Percentiles rank a stretch among this genome's conserved stretches.
These are phyloP conservation scores for Aquilaria malaccensis DNA, from an alignment of 345 rosid species.

Conservation along the genomic window DNA sequence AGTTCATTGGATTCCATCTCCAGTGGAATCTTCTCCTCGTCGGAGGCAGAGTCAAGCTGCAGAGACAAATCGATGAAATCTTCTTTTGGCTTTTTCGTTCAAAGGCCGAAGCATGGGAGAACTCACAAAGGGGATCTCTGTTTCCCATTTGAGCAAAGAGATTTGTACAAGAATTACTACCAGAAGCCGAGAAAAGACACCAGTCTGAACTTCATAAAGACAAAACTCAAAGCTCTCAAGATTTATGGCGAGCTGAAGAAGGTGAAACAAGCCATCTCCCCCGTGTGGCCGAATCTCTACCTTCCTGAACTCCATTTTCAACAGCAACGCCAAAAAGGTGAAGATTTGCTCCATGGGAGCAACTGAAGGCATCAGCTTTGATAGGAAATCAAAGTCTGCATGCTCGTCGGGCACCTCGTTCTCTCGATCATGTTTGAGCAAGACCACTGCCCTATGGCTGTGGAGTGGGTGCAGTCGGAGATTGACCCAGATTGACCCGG, in stretches of 20 bases:
- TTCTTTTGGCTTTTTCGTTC: no score
- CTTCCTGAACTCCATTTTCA: no score
- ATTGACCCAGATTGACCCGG: no score
- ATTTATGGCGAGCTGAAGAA: slow-evolving; percentile 52
- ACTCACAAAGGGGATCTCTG: background rate
- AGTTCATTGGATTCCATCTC: no score
- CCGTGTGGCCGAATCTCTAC: slow-evolving; percentile 10
- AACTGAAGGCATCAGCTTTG: slow-evolving; percentile 48
- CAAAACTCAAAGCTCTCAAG: slow-evolving; percentile 45
- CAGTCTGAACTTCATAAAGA: slow-evolving; percentile 41
- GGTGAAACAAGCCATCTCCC: slow-evolving; percentile 74
- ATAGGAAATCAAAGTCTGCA: slow-evolving; percentile 31
- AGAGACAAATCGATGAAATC: no score
- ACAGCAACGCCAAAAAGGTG: slow-evolving; percentile 35
- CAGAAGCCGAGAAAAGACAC: slow-evolving; percentile 15
- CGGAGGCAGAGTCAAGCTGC: no score
- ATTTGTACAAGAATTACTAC: background rate
- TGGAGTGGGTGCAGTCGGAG: no score
- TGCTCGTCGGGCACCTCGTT: slow-evolving; percentile 24
- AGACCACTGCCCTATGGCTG: slow-evolving; percentile 18
- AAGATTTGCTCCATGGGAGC: slow-evolving; percentile 61
- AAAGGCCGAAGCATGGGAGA: no score
- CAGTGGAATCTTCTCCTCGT: no score
- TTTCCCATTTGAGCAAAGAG: slow-evolving; percentile 11
- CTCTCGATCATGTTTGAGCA: slow-evolving; percentile 60